Evolutionary conservation across 306 rosid genomes (phyloP).

Genomic region (Trifolium repens): DNA sequence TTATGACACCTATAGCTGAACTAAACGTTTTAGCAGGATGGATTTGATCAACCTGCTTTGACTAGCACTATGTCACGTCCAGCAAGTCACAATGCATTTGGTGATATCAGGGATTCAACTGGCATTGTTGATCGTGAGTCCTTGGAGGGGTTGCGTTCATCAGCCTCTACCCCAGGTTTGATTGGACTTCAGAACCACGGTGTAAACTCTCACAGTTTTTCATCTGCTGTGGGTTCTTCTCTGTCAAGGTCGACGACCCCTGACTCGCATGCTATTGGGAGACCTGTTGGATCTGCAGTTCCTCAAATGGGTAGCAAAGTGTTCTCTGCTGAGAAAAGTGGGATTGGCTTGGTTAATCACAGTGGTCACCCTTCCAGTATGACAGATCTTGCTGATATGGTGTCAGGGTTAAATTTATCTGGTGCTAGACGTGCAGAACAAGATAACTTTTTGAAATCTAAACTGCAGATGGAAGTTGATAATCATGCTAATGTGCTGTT

Average conservation of each 20-base stretch:
- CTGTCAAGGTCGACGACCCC: conserved; percentile 75
- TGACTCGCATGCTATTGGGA: conserved; percentile 72
- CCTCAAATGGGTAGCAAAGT: conserved; percentile 69
- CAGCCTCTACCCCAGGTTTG: conserved; percentile 57
- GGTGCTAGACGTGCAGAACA: conserved; percentile 64
- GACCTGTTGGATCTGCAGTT: conserved; percentile 63
- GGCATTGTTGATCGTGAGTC: conserved; percentile 61
- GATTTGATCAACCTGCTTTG: conserved; percentile 68
- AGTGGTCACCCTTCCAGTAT: conserved; percentile 61
- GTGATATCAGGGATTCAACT: conserved; percentile 58
- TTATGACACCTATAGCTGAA: conserved; percentile 40
- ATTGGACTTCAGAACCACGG: conserved; percentile 68
- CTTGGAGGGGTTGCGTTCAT: conserved; percentile 62
- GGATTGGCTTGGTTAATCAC: conserved; percentile 52
- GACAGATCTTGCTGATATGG: conserved; percentile 63
- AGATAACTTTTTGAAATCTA: conserved; percentile 60
- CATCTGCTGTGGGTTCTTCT: conserved; percentile 65
- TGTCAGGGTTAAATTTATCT: conserved; percentile 68
- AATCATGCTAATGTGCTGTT: conserved; percentile 58
- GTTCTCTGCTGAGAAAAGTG: conserved; percentile 55
- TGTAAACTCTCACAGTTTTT: conserved; percentile 57
- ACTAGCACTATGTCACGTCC: conserved; percentile 67
- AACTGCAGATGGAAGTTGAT: conserved; percentile 61
- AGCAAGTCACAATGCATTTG: conserved; percentile 70
- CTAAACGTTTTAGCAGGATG: conserved; percentile 67